Base-by-base conservation (phyloP, 108 stramenopile species). In the Cyclotella sp. region DNA sequence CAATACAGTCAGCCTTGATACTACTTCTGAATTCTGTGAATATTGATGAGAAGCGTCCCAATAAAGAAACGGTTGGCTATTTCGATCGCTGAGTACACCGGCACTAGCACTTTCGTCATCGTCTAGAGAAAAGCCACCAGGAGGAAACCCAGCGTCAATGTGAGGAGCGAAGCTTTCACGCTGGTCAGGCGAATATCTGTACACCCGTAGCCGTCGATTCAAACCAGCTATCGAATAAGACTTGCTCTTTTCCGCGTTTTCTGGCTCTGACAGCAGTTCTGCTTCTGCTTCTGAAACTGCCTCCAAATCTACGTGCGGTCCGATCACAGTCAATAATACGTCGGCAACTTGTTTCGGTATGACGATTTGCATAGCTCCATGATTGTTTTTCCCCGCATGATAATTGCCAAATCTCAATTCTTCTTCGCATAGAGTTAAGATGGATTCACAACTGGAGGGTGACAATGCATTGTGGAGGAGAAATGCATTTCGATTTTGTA, bases 71-170 rank as follows among this genome's bases (percentile, higher is more conserved):
- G 81, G 73, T 34, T 18, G 9, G 15, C 12, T 18, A 40, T 34
- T 39, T 40, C 9, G 16, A 29, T 51, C 43, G 67, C 42, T 59
- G 49, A 42, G 30, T 29, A 29, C 41, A 68, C 41, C 26, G 10
- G 11, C n/a, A 66, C 43, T 19, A 6, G 54, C 65, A 12, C 60
- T 53, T 62, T 74, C 68, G 30, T 53, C 76, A 22, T 84, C 82
- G 49, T 86, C 77, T 11, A 90, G 69, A 9, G 91, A 90, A 15
- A 91, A 40, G 1, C 89, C 90, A 10, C 91, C 91, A 5, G 91
- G 91, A 13, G 95, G 89, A 80, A 95, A 96, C 0, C 91, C 95
- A 22, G 93, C 91, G 84, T 96, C 95, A 72, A 96, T 90, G 65
- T 96, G 95, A 19, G 95, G 91, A 58, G 90, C 85, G 84, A 96